These are phyloP conservation scores for Telopea speciosissima DNA, from an alignment of 177 flowering plant genomes.

Conservation along the genomic window DNA sequence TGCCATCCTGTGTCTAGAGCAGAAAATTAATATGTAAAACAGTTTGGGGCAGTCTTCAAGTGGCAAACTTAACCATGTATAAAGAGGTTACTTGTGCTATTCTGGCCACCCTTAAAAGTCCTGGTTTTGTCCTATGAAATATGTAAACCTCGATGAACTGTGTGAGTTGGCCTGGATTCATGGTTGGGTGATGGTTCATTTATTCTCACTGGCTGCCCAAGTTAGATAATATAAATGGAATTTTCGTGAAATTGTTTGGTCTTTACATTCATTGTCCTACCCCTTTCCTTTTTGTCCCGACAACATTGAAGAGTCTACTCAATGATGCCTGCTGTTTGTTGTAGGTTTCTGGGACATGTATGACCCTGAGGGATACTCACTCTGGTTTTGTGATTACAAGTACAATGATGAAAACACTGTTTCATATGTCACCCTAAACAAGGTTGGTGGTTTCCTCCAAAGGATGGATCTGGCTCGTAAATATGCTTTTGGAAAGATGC, in stretches of 20 bases:
- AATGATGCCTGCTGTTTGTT: background rate
- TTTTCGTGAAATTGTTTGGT: background rate
- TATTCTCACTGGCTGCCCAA: no score
- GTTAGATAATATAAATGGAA: no score
- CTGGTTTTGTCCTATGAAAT: no score
- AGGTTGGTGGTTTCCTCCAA: constrained; percentile 63
- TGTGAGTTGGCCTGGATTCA: no score
- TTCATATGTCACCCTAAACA: constrained; percentile 63
- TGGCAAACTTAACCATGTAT: no score
- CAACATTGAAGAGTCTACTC: background rate
- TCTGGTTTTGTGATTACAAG: constrained; percentile 77
- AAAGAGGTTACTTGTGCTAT: no score
- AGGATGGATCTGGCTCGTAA: constrained; percentile 66
- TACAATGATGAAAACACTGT: constrained; percentile 72
- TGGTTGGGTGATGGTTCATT: no score
- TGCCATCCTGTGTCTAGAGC: no score
- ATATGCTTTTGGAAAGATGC: constrained; percentile 79
- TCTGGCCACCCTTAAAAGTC: no score
- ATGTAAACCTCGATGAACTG: no score
- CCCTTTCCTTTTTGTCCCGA: background rate
- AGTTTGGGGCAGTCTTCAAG: no score
- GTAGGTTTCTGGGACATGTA: constrained; percentile 87
- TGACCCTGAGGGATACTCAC: constrained; percentile 73
- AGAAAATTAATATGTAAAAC: no score
- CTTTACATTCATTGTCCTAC: background rate